Evolutionary conservation across 345 rosid genomes (phyloP).

Genomic region (Lepidium didymum): DNA sequence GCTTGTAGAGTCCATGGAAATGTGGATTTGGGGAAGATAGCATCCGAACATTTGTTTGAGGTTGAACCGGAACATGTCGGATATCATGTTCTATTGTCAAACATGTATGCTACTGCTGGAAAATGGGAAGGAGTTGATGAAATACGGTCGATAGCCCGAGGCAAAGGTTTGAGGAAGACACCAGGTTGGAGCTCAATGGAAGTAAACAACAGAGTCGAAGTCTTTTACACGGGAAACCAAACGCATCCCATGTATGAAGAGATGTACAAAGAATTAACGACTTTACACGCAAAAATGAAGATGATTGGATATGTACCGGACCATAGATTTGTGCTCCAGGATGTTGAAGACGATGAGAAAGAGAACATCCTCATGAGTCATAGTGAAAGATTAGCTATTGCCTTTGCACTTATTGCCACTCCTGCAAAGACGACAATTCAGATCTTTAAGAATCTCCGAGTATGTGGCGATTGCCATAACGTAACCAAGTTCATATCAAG

Average conservation of each 20-base stretch:
- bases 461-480: conserved; percentile 25
- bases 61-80: conserved; percentile 52
- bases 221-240: conserved; percentile 50
- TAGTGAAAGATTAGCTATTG: conserved; percentile 53
- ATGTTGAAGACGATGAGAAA: conserved; percentile 60
- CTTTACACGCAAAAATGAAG: conserved; percentile 38
- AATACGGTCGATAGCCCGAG: conserved; percentile 40
- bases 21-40: conserved; percentile 32
- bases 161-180: conserved; percentile 46
- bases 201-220: conserved; percentile 41
- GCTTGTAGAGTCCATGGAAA: conserved; percentile 56
- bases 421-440: conserved; percentile 35
- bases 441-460: conserved; percentile 51
- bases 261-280: conserved; percentile 36
- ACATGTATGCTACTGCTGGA: conserved; percentile 51
- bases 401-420: conserved; percentile 41
- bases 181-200: conserved; percentile 64
- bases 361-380: conserved; percentile 51
- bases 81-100: conserved; percentile 48
- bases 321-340: conserved; percentile 48
- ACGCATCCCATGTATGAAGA: conserved; percentile 36
- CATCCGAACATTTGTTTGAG: conserved; percentile 44
- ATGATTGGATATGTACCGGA: conserved; percentile 49
- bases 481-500: conserved; percentile 21
- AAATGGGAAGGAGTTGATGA: conserved; percentile 47